These are phyloP conservation scores for Camelina hispida DNA, from an alignment of 345 rosid species.

Conservation along the genomic window DNA sequence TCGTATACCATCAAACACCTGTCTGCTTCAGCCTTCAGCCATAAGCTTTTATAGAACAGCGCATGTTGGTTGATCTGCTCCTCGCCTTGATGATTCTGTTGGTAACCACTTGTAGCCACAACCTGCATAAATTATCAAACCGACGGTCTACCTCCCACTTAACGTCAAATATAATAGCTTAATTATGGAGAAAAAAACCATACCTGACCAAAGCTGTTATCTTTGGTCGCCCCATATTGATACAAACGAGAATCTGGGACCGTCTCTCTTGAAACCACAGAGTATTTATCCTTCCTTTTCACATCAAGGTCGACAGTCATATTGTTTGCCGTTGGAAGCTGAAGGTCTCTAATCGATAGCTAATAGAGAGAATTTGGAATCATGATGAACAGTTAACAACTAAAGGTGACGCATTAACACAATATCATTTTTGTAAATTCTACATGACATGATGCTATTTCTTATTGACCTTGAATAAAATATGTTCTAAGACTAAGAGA, in stretches of 20 bases:
- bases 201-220: slow-evolving; percentile 49
- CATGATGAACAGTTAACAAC: not conserved
- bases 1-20: slow-evolving; percentile 46
- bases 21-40: slow-evolving; percentile 58
- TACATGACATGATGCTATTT: slow-evolving; percentile 11
- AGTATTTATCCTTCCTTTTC: slow-evolving; percentile 41
- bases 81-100: slow-evolving; percentile 29
- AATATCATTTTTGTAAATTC: slow-evolving; percentile 20
- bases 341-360: slow-evolving; percentile 45
- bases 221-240: slow-evolving; percentile 38
- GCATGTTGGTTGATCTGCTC: slow-evolving; percentile 46
- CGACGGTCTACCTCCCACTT: slow-evolving; percentile 23
- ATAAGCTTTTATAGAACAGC: slow-evolving; percentile 47
- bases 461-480: not conserved
- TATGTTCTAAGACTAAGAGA: not conserved
- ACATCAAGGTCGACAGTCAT: slow-evolving; percentile 42
- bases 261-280: slow-evolving; percentile 28
- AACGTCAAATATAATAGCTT: slow-evolving; percentile 8
- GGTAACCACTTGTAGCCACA: slow-evolving; percentile 33
- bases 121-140: slow-evolving; percentile 44
- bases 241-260: slow-evolving; percentile 39
- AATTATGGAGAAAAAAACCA: not conserved
- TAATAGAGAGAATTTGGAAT: slow-evolving; percentile 37
- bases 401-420: slow-evolving; percentile 24
- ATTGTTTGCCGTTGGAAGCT: slow-evolving; percentile 39